phyloP scores from a whole-genome alignment of 768 basidiomycete species.

The Lentinula sp. region DNA sequence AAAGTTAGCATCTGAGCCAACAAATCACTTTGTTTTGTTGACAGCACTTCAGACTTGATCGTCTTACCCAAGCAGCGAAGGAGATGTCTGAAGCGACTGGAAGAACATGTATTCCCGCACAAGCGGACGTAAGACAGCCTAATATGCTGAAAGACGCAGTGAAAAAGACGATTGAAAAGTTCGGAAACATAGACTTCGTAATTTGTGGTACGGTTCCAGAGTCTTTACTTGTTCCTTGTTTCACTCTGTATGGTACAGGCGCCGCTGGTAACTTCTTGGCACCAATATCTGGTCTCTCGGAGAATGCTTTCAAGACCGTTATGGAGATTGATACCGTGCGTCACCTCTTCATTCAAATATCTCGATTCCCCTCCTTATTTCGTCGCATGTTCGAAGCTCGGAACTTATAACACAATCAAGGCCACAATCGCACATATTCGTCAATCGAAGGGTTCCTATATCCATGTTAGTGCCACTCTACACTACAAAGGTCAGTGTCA shows the following conservation, averaged over 20 bases:
- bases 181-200: constrained; percentile 90
- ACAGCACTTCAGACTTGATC: constrained; percentile 48
- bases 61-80: constrained; percentile 61
- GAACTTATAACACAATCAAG: constrained; percentile 93
- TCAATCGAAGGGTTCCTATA: constrained; percentile 69
- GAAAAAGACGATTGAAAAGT: constrained; percentile 61
- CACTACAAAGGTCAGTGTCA: constrained; percentile 66
- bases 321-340: constrained; percentile 88
- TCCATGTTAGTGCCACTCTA: constrained; percentile 85
- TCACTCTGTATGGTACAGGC: constrained; percentile 36
- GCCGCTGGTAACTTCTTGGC: constrained; percentile 97
- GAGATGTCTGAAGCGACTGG: constrained; percentile 71
- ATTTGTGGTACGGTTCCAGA: constrained; percentile 64
- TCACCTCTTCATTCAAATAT: constrained; percentile 3
- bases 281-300: constrained; percentile 75
- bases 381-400: constrained; percentile 44
- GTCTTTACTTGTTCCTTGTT: background rate
- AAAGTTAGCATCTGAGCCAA: constrained; percentile 48
- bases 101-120: constrained; percentile 58
- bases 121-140: constrained; percentile 82
- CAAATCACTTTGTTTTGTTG: background rate
- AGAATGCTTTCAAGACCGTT: constrained; percentile 89
- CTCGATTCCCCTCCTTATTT: background rate
- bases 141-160: constrained; percentile 72
- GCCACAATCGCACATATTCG: constrained; percentile 78